Percentiles rank a stretch among this genome's conserved stretches.
These are phyloP conservation scores for Acorus gramineus DNA, from an alignment of 106 monocot genomes.

Conservation along the genomic window DNA sequence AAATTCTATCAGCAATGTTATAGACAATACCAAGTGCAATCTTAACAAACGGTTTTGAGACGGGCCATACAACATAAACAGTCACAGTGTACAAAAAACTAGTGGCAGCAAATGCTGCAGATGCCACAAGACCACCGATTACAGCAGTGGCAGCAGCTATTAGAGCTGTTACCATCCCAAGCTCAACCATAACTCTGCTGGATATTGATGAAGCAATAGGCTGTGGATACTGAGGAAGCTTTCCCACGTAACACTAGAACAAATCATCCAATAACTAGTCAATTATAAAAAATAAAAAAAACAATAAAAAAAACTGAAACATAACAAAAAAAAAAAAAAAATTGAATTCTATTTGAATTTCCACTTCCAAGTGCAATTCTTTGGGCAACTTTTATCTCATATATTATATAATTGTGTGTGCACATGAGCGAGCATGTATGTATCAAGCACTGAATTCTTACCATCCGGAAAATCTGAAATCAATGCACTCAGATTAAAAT, in stretches of 20 bases:
- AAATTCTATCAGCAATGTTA: constrained; percentile 48
- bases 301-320: too few relatives aligned
- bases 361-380: too few relatives aligned
- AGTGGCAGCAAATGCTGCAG: constrained; percentile 63
- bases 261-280: background rate
- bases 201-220: constrained; percentile 92
- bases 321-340: too few relatives aligned
- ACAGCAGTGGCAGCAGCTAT: constrained; percentile 53
- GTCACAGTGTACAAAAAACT: constrained; percentile 58
- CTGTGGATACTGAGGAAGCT: constrained; percentile 50
- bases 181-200: constrained; percentile 72
- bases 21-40: constrained; percentile 42
- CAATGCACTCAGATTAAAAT: background rate
- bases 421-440: background rate
- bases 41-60: constrained; percentile 59
- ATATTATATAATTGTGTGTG: too few relatives aligned
- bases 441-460: background rate
- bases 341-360: too few relatives aligned
- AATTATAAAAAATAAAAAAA: background rate
- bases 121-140: constrained; percentile 57
- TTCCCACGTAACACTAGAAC: constrained; percentile 70
- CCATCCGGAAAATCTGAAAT: background rate
- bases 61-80: constrained; percentile 62
- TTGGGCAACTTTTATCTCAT: too few relatives aligned
- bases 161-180: constrained; percentile 60